A percentile compares a stretch with the other conserved stretches of the same genome.
Conservation (phyloP, 2,329 filamentous ascomycete genomes). For the Trichophyton simii region DNA sequence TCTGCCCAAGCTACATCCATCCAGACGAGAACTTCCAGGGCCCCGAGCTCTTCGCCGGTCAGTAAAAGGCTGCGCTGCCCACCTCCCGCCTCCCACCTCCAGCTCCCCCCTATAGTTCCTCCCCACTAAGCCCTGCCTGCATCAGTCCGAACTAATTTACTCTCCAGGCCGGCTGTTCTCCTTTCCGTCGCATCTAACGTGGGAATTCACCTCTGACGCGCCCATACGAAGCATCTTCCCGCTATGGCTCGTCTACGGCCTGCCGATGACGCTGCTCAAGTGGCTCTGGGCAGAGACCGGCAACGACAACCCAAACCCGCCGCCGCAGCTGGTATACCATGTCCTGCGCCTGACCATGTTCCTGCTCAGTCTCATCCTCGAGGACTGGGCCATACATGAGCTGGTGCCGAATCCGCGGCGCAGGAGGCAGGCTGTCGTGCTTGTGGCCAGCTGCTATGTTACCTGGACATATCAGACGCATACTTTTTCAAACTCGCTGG, state of each 20-base stretch:
- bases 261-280: conserved; percentile 83
- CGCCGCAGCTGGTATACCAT: conserved; percentile 83
- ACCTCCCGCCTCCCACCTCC: too few species aligned
- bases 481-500: conserved; percentile 94
- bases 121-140: background rate
- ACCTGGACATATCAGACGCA: conserved; percentile 98
- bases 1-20: conserved; percentile 92
- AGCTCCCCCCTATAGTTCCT: too few species aligned
- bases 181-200: conserved; percentile 79
- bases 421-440: conserved; percentile 60
- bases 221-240: conserved; percentile 95
- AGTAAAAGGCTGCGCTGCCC: conserved; percentile 21
- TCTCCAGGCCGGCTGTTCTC: conserved; percentile 72
- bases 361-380: conserved; percentile 82
- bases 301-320: conserved; percentile 55
- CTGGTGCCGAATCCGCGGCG: conserved; percentile 62
- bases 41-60: conserved; percentile 92
- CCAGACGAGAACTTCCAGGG: conserved; percentile 99
- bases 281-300: conserved; percentile 87
- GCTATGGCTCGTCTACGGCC: conserved; percentile 86
- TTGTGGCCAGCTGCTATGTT: conserved; percentile 92
- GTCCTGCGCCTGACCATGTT: conserved; percentile 84
- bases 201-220: conserved; percentile 83
- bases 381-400: conserved; percentile 96
- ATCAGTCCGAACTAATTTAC: background rate